Conservation (phyloP, 225 moss, liverwort and hornwort species). For the Sphagnum tenellum region DNA sequence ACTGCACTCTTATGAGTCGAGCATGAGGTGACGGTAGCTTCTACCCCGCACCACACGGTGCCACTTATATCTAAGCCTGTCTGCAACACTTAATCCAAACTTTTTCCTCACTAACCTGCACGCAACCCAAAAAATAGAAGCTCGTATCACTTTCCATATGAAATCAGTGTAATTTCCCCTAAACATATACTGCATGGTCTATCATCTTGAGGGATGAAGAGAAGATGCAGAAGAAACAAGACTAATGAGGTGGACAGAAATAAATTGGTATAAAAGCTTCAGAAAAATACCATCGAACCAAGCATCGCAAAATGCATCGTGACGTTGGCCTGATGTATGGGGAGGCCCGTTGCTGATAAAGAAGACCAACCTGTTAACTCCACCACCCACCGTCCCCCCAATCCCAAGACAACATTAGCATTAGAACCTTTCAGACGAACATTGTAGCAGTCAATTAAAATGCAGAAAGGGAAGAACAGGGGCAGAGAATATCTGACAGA, state of each 20-base stretch:
- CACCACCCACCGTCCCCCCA: not conserved
- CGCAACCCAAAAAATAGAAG: not conserved
- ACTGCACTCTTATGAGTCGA: slow-evolving; percentile 25
- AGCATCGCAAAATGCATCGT: slow-evolving; percentile 59
- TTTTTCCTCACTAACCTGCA: slow-evolving; percentile 63
- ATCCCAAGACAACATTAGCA: too few species aligned
- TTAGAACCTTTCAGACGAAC: not conserved
- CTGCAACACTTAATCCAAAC: slow-evolving; percentile 27
- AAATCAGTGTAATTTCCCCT: too few species aligned
- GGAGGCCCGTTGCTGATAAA: slow-evolving; percentile 80
- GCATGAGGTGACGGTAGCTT: slow-evolving; percentile 64
- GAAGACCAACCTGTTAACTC: slow-evolving; percentile 59
- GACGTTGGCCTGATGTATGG: slow-evolving; percentile 67
- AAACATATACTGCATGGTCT: not conserved
- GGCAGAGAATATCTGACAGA: not conserved
- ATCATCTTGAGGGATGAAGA: not conserved
- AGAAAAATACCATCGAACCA: slow-evolving; percentile 65
- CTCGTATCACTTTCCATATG: not conserved
- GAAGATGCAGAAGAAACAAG: not conserved
- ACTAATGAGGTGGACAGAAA: not conserved
- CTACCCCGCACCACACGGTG: slow-evolving; percentile 73
- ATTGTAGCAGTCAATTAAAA: slow-evolving; percentile 1
- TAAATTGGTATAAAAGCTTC: not conserved
- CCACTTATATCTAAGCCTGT: slow-evolving; percentile 46
- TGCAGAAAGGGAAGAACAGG: not conserved